Evolutionary conservation across 768 basidiomycete genomes (phyloP).

Genomic region (Auricularia auricula-judae): DNA sequence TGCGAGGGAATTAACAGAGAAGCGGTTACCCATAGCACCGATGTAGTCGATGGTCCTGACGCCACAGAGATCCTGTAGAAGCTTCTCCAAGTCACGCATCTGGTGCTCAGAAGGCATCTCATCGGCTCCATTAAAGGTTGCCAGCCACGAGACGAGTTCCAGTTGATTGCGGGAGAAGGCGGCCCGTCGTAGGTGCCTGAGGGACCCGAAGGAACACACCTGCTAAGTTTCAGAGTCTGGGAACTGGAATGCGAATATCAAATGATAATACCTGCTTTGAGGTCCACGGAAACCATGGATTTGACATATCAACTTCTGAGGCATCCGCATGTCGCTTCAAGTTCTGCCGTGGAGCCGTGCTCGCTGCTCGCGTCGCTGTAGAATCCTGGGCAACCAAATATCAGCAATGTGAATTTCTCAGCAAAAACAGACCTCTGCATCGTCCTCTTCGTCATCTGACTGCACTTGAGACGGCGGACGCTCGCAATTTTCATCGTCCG

Average conservation of each 20-base stretch:
- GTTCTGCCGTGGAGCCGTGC: neutral
- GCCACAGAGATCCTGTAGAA: constrained; percentile 19
- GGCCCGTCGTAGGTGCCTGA: neutral
- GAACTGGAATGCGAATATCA: neutral
- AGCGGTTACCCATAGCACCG: constrained; percentile 22
- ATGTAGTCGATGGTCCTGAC: constrained; percentile 18
- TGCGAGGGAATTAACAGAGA: constrained; percentile 21
- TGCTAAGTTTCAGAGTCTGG: neutral
- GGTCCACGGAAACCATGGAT: neutral
- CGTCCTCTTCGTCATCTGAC: neutral
- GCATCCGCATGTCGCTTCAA: neutral
- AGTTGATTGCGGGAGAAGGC: neutral
- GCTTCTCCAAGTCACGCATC: constrained; percentile 7
- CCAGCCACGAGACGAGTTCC: neutral
- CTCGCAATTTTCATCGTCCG: neutral
- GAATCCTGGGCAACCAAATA: neutral
- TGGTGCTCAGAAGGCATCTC: neutral
- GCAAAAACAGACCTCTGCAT: neutral
- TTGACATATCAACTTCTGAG: neutral
- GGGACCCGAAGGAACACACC: neutral
- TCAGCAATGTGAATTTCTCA: neutral
- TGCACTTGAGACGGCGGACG: neutral
- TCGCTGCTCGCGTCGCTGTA: neutral
- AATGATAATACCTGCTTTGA: neutral
- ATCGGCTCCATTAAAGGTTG: neutral